phyloP scores from a whole-genome alignment of 2,329 filamentous ascomycete genomes.

The Aschersonia sp. region DNA sequence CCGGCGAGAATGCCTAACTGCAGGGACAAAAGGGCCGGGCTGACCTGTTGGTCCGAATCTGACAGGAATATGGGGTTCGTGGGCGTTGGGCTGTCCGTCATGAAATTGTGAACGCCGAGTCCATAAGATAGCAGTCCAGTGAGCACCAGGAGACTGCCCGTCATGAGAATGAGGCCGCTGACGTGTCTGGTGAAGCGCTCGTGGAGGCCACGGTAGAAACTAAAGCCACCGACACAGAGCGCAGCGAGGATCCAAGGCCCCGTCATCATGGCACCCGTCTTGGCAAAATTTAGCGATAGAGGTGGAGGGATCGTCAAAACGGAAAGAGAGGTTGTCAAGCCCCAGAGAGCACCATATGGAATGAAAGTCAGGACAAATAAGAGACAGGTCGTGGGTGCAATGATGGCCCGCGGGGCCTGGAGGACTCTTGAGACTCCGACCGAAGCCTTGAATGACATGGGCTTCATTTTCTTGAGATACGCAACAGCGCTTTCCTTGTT shows the following conservation, averaged over 20 bases:
- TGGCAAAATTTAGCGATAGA: conserved; percentile 21
- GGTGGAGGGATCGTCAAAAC: conserved; percentile 31
- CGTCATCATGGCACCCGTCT: conserved; percentile 29
- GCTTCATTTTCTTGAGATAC: conserved; percentile 26
- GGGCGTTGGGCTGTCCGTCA: conserved; percentile 12
- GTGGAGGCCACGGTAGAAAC: conserved; percentile 16
- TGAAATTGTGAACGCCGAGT: conserved; percentile 17
- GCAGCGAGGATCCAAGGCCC: conserved; percentile 28
- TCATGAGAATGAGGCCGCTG: conserved; percentile 19
- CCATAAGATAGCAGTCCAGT: conserved; percentile 30
- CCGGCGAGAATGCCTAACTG: conserved; percentile 32
- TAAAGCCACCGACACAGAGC: conserved; percentile 16
- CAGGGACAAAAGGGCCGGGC: conserved; percentile 27
- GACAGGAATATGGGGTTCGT: conserved; percentile 12
- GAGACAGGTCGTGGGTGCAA: conserved; percentile 34
- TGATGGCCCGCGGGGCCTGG: conserved; percentile 31
- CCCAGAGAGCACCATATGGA: conserved; percentile 32
- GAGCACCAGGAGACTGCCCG: conserved; percentile 23
- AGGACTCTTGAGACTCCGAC: conserved; percentile 18
- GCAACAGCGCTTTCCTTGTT: conserved; percentile 17
- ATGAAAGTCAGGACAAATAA: conserved; percentile 29
- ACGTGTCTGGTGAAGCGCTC: conserved; percentile 16
- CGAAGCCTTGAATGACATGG: conserved; percentile 19
- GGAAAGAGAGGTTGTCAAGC: conserved; percentile 27
- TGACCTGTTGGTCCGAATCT: conserved; percentile 11